Base-by-base conservation (phyloP, 441 rosid species). In the Corymbia calophylla region DNA sequence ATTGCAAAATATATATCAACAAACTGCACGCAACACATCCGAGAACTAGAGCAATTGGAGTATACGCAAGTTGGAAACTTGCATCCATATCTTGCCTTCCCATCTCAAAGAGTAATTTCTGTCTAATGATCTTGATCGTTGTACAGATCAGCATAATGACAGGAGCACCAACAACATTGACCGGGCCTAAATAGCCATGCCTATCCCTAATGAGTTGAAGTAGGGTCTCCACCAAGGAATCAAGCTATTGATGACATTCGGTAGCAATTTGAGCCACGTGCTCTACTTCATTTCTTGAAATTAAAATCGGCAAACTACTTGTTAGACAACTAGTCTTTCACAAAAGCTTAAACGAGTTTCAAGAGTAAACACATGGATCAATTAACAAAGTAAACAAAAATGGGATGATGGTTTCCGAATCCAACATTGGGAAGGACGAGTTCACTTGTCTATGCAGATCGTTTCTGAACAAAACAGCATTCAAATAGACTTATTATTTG, bases 161-260 rank as follows among this genome's bases (percentile, higher is more conserved):
- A 21, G 60, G 11, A 7, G 27, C 11, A 21, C 11, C 1, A 0
- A 2, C 8, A 55, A 55, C 5, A 2, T 27, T 60, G 17, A 3
- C 17, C 5, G 6, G 66, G 12, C 66, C 4, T 60, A 0, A 27
- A 60, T 27, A 12, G 31, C 66, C 66, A 60, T 6, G 31, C 66
- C 0, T 27, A 13, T 27, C 8, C 66, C 0, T 13, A 0, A 60
- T 27, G 1, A 60, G 31, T 60, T 60, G 31, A 60, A 60, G 8
- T 15, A 60, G 12, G 66, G 66, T 8, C 66, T 60, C 31, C 66
- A 60, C 16, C 29, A 60, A 15, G 16, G 16, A 51, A 4, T 51
- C 53, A 13, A n/a, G 66, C 8, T 2, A 12, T 60, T 0, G 17
- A 27, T 60, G 11, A 62, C 0, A 29, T 62, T 62, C 14, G 0